These are phyloP conservation scores for Malus asiatica DNA, from an alignment of 306 rosid species.

Conservation along the genomic window DNA sequence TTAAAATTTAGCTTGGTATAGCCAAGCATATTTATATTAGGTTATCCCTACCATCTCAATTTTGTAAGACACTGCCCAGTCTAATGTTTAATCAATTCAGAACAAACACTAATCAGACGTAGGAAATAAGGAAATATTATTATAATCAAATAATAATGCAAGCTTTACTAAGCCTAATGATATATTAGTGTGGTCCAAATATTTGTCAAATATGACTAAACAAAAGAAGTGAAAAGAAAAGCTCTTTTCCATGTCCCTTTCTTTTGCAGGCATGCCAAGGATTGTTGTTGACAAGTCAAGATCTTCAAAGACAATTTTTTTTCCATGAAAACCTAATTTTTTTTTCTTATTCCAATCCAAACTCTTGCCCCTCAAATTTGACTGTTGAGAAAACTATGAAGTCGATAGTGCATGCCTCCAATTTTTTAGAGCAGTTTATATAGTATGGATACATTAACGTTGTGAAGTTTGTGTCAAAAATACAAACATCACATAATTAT, in stretches of 20 bases:
- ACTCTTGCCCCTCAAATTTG: neutral
- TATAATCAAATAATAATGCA: neutral
- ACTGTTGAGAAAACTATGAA: neutral
- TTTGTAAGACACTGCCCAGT: neutral
- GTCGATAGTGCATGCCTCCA: neutral
- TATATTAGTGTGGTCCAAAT: neutral
- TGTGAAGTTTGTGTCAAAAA: too few relatives aligned
- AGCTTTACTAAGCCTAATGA: slow-evolving; percentile 17
- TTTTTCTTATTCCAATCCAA: neutral
- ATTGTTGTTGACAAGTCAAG: slow-evolving; percentile 7
- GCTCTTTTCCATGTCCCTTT: slow-evolving; percentile 8
- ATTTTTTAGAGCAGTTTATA: neutral
- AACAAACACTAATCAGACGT: slow-evolving; percentile 6
- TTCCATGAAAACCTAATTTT: slow-evolving; percentile 19
- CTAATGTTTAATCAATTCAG: slow-evolving; percentile 9
- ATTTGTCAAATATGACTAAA: neutral
- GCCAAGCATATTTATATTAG: neutral
- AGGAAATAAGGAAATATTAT: too few relatives aligned
- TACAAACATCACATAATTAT: too few relatives aligned
- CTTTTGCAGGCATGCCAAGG: neutral
- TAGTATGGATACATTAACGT: too few relatives aligned
- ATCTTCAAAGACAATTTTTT: slow-evolving; percentile 13
- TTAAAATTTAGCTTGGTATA: too few relatives aligned
- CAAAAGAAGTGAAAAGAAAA: slow-evolving; percentile 9
- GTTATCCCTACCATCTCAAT: neutral